Evolutionary conservation across 768 basidiomycete genomes (phyloP).

Genomic region (Hygrocybe punicea): DNA sequence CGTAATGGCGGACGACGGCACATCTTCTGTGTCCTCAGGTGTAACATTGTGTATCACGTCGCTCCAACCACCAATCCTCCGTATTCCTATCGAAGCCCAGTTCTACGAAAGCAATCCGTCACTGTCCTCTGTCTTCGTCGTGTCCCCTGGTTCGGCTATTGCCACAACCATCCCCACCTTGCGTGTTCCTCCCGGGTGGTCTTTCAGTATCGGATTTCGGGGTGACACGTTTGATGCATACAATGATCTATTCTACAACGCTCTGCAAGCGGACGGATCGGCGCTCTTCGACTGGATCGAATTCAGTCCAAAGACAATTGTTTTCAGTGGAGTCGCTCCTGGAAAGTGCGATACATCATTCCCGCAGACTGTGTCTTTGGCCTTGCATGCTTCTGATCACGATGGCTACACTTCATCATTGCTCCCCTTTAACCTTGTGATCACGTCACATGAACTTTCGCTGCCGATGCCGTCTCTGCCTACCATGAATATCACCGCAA

Average conservation of each 20-base stretch:
- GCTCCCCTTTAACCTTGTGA: constrained; percentile 60
- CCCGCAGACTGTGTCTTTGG: constrained; percentile 47
- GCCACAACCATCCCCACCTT: constrained; percentile 50
- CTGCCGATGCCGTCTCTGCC: constrained; percentile 45
- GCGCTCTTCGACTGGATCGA: constrained; percentile 70
- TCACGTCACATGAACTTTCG: constrained; percentile 69
- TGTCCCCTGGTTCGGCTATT: constrained; percentile 60
- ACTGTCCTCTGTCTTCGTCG: constrained; percentile 72
- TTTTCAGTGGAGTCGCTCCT: constrained; percentile 79
- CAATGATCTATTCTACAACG: constrained; percentile 57
- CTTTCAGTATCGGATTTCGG: constrained; percentile 84
- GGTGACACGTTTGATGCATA: constrained; percentile 54
- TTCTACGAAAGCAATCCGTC: constrained; percentile 58
- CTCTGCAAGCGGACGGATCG: constrained; percentile 63
- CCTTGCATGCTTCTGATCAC: constrained; percentile 67
- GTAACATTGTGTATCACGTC: constrained; percentile 58
- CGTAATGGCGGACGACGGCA: constrained; percentile 58
- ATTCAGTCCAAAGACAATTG: constrained; percentile 65
- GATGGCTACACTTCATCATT: constrained; percentile 63
- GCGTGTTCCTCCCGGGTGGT: constrained; percentile 78
- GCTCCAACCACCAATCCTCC: constrained; percentile 50
- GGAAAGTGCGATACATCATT: constrained; percentile 36
- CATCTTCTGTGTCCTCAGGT: constrained; percentile 48
- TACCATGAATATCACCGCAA: constrained; percentile 68
- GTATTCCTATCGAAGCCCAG: constrained; percentile 53